phyloP scores from a whole-genome alignment of 331 rosid species.

The Rhamnella rubrinervis region DNA sequence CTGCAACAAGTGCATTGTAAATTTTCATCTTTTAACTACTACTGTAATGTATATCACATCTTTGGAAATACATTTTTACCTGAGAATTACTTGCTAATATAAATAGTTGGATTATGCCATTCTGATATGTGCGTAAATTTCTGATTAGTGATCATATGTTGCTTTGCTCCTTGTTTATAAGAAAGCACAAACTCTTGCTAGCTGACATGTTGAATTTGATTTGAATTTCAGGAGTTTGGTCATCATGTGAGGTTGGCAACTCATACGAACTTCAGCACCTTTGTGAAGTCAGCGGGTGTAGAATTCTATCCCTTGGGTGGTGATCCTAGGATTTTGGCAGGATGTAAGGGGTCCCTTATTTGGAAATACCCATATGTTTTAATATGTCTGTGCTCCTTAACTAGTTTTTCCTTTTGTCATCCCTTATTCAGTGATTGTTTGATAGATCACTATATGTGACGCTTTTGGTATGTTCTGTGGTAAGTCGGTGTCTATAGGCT shows the following conservation, averaged over 20 bases:
- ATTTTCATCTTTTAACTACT: conserved; percentile 12
- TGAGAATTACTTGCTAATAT: neutral
- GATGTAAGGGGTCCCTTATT: conserved; percentile 70
- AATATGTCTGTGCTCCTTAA: neutral
- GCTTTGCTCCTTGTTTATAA: neutral
- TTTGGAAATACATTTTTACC: neutral
- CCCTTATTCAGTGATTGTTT: neutral
- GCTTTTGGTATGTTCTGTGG: neutral
- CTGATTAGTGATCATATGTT: neutral
- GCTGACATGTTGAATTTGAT: neutral
- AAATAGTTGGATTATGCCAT: neutral
- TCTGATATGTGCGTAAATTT: conserved; percentile 5
- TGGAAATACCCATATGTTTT: neutral
- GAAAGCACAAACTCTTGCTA: conserved; percentile 1
- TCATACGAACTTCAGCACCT: conserved; percentile 76
- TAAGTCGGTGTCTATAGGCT: conserved; percentile 6
- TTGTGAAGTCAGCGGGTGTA: conserved; percentile 83
- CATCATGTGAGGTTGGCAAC: conserved; percentile 96
- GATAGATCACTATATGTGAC: neutral
- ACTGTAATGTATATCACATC: conserved; percentile 12
- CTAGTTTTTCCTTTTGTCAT: neutral
- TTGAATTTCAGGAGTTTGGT: conserved; percentile 78
- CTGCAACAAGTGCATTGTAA: conserved; percentile 18
- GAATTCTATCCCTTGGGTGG: conserved; percentile 95
- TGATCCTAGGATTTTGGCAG: conserved; percentile 93